These are phyloP conservation scores for Mycena rebaudengoi DNA, from an alignment of 768 basidiomycete species.

Conservation along the genomic window DNA sequence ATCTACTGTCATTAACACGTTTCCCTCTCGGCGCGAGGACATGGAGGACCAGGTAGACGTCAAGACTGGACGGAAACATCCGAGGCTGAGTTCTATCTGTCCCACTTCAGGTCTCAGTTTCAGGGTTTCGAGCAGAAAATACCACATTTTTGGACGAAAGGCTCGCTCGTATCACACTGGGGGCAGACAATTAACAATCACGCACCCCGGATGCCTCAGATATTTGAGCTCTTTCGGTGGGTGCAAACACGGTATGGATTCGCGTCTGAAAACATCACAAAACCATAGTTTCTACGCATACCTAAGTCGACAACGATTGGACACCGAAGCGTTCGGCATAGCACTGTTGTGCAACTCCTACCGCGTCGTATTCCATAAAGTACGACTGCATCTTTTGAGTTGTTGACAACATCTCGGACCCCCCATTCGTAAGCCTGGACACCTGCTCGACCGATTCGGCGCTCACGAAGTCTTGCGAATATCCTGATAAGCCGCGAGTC, in stretches of 20 bases:
- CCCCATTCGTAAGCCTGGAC: too few species aligned
- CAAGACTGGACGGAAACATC: background rate
- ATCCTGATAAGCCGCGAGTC: slow-evolving; percentile 1
- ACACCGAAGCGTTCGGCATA: background rate
- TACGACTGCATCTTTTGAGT: background rate
- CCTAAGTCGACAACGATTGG: too few species aligned
- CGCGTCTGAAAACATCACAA: too few species aligned
- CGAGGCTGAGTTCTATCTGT: background rate
- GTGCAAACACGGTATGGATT: too few species aligned
- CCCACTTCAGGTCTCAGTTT: background rate
- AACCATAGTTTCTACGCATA: too few species aligned
- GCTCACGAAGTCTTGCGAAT: slow-evolving; percentile 3
- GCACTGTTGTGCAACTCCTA: background rate
- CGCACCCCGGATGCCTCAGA: too few species aligned
- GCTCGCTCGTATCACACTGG: too few species aligned
- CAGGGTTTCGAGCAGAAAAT: background rate
- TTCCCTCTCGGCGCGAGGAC: background rate
- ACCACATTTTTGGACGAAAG: too few species aligned
- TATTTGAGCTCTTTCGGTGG: too few species aligned
- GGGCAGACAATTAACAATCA: too few species aligned
- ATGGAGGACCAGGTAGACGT: background rate
- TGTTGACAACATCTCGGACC: too few species aligned
- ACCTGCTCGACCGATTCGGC: background rate
- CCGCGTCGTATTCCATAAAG: background rate
- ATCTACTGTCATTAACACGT: slow-evolving; percentile 4